A percentile compares a stretch with the other conserved stretches of the same genome.
phyloP scores from a whole-genome alignment of 2,329 filamentous ascomycete species.

The Penicillium sp. region DNA sequence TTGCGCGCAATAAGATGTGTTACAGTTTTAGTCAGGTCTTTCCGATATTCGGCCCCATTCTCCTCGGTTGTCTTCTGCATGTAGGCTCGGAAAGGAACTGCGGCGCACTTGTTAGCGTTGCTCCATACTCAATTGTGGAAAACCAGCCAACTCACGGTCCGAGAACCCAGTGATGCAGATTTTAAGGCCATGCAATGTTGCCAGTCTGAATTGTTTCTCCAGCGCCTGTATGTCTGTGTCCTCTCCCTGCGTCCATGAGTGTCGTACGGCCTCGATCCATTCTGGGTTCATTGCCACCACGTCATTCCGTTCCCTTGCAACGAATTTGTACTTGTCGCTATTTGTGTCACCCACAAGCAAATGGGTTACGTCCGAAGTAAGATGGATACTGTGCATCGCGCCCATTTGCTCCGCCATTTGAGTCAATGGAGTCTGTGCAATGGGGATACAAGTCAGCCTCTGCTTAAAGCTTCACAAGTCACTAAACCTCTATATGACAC shows the following conservation, averaged over 20 bases:
- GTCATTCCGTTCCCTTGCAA: slow-evolving; percentile 83
- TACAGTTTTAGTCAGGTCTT: slow-evolving; percentile 80
- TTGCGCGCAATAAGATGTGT: slow-evolving; percentile 82
- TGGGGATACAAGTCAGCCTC: slow-evolving; percentile 10
- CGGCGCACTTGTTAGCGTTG: slow-evolving; percentile 7
- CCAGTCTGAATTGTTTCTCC: slow-evolving; percentile 57
- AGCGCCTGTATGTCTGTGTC: slow-evolving; percentile 71
- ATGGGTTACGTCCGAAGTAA: slow-evolving; percentile 95
- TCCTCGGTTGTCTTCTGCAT: slow-evolving; percentile 67
- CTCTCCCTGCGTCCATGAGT: slow-evolving; percentile 76
- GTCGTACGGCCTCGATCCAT: slow-evolving; percentile 79
- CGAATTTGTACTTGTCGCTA: slow-evolving; percentile 93
- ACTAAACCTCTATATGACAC: slow-evolving; percentile 27
- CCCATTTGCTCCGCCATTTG: slow-evolving; percentile 72
- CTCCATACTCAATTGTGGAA: slow-evolving; percentile 9
- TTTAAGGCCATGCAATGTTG: slow-evolving; percentile 53
- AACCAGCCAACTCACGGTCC: slow-evolving; percentile 51
- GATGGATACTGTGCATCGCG: slow-evolving; percentile 80
- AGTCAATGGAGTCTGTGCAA: slow-evolving; percentile 41
- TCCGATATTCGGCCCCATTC: slow-evolving; percentile 81
- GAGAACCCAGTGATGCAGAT: slow-evolving; percentile 72
- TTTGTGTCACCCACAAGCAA: slow-evolving; percentile 85
- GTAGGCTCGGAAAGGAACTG: slow-evolving; percentile 65
- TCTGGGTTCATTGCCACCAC: slow-evolving; percentile 77
- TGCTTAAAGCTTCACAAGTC: not conserved